Base-by-base conservation (phyloP, 805 yeast species). In the Metschnikowia lunata region DNA sequence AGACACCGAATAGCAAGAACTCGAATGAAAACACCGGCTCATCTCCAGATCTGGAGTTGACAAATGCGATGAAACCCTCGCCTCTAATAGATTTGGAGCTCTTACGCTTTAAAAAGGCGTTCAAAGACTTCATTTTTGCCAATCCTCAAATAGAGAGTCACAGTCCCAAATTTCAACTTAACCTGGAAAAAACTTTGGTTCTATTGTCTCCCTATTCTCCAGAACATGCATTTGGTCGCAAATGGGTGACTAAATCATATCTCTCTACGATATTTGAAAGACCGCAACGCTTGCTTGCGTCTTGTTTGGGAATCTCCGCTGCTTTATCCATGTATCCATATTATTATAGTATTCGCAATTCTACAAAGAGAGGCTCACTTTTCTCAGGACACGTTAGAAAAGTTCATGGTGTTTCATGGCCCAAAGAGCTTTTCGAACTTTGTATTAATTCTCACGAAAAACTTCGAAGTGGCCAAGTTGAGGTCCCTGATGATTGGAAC, bases 401-500 rank as follows among this genome's bases (percentile, higher is more conserved):
- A 48, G 82, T 87, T 14, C 96, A 87, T 56, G 95, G 95, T 1
- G 61, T 62, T n/a, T 71, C 76, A 34, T 87, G 93, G 91, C 85
- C 88, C 3, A 64, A 71, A 26, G 69, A 75, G 46, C 62, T 87
- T 15, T 65, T 74, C 44, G 74, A 77, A 41, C 60, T 85, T 14
- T 85, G 93, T 59, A 58, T 68, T 14, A 78, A 74, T 26, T 78
- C 87, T n/a, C 75, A 74, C 37, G 69, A 58, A 1, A 81, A 81
- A 57, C 66, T 85, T 35, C 62, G 62, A 8, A 62, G 69, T 1
- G 76, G 78, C 14, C 69, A 79, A 54, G 54, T 86, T 3, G 96
- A 87, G 61, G 88, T 86, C 1, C 95, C 95, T 0, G 83, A 76
- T 6, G 77, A 76, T 32, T 87, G 95, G 95, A 85, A 85, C 47